phyloP scores from a whole-genome alignment of 2,329 filamentous ascomycete species.

The Xylaria sp. region DNA sequence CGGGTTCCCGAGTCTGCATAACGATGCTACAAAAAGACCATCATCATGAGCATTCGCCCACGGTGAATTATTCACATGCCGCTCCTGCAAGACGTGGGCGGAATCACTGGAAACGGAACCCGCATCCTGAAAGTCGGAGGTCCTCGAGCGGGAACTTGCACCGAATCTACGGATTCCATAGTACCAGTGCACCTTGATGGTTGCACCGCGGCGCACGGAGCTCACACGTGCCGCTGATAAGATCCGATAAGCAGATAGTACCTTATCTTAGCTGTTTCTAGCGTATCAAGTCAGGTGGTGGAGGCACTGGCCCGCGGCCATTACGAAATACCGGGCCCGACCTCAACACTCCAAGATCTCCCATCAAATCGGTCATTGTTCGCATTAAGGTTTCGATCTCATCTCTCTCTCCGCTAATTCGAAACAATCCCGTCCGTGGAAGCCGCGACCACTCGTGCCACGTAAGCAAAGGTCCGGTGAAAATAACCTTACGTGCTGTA shows the following conservation, averaged over 20 bases:
- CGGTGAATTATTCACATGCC: no score
- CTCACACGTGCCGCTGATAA: conserved; percentile 22
- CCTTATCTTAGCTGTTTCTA: neutral
- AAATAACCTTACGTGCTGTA: neutral
- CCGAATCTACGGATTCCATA: no score
- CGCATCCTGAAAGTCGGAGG: no score
- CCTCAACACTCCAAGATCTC: conserved; percentile 11
- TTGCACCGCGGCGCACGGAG: no score
- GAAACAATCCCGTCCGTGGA: neutral
- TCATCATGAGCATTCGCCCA: no score
- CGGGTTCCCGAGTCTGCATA: no score
- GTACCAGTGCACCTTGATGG: no score
- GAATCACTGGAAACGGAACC: no score
- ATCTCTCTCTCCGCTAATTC: neutral
- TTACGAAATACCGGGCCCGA: neutral
- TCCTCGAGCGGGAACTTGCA: no score
- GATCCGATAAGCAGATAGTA: conserved; percentile 11
- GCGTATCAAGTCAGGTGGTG: neutral
- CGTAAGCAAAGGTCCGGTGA: neutral
- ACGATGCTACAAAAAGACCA: no score
- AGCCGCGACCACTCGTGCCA: neutral
- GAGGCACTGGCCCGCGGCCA: neutral
- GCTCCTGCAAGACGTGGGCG: no score
- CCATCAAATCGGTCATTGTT: conserved; percentile 8
- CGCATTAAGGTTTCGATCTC: neutral